Percentiles rank a stretch among this genome's conserved stretches.
These are phyloP conservation scores for Fusarium xylarioides DNA, from an alignment of 2,329 filamentous ascomycete species.

Conservation along the genomic window DNA sequence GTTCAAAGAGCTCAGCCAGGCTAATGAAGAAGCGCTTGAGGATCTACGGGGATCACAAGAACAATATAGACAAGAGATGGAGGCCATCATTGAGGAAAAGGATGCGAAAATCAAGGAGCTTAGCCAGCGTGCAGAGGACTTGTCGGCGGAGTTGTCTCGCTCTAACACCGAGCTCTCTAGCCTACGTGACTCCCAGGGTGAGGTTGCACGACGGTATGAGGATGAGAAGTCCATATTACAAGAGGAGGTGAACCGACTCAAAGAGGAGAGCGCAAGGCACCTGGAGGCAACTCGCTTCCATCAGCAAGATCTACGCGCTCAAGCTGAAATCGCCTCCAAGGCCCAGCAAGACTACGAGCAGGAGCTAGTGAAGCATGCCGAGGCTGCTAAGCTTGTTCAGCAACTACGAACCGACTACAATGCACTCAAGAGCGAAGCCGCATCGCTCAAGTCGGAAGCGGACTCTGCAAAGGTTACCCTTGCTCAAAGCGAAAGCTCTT, in stretches of 20 bases:
- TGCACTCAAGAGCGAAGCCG: conserved; percentile 80
- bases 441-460: conserved; percentile 79
- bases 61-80: conserved; percentile 87
- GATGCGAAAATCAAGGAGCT: conserved; percentile 82
- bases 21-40: conserved; percentile 86
- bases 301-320: conserved; percentile 89
- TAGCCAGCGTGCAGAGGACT: conserved; percentile 82
- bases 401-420: conserved; percentile 82
- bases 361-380: conserved; percentile 93
- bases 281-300: conserved; percentile 83
- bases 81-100: conserved; percentile 78
- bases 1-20: conserved; percentile 88
- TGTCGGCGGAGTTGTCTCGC: conserved; percentile 80
- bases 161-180: conserved; percentile 85
- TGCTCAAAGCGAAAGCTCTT: conserved; percentile 83
- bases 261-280: conserved; percentile 84
- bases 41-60: conserved; percentile 83
- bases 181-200: conserved; percentile 81
- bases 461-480: conserved; percentile 86
- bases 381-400: conserved; percentile 88
- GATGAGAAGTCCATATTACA: conserved; percentile 85
- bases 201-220: conserved; percentile 74
- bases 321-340: conserved; percentile 91
- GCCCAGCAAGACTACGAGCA: conserved; percentile 96
- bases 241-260: conserved; percentile 80